Evolutionary conservation across 331 rosid genomes (phyloP).

Genomic region (Ulmus americana): DNA sequence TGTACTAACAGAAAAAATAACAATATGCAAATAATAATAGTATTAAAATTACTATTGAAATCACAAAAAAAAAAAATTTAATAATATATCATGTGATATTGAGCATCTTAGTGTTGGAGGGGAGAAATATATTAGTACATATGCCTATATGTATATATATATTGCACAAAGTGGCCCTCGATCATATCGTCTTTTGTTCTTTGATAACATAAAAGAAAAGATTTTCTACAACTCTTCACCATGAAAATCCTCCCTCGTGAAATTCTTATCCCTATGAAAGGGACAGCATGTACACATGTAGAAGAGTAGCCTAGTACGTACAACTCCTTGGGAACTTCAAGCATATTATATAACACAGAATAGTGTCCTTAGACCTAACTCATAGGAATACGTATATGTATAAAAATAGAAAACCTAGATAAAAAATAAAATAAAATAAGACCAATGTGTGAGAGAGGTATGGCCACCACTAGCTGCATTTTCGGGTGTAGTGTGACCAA

Average conservation of each 20-base stretch:
- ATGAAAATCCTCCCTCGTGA: not conserved
- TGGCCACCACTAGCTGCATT: constrained; percentile 14
- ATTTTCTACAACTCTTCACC: not conserved
- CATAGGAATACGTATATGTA: constrained; percentile 3
- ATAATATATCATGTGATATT: too few relatives aligned
- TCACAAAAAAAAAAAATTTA: too few relatives aligned
- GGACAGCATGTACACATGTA: constrained; percentile 13
- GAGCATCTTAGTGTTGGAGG: too few relatives aligned
- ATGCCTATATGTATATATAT: too few relatives aligned
- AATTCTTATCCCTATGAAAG: constrained; percentile 13
- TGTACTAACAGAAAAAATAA: too few relatives aligned
- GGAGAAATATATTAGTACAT: too few relatives aligned
- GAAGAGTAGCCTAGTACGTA: not conserved
- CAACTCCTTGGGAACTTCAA: constrained; percentile 23
- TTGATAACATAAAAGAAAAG: not conserved
- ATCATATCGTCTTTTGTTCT: too few relatives aligned
- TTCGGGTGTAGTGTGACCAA: constrained; percentile 25
- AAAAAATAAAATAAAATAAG: not conserved
- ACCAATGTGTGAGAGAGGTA: not conserved
- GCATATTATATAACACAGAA: not conserved
- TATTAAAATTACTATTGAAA: too few relatives aligned
- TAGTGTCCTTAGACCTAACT: constrained; percentile 11
- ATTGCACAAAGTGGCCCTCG: too few relatives aligned
- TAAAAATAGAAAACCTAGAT: not conserved
- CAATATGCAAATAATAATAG: too few relatives aligned